phyloP scores from a whole-genome alignment of 2,329 filamentous ascomycete genomes.

The Venturia carpophila region DNA sequence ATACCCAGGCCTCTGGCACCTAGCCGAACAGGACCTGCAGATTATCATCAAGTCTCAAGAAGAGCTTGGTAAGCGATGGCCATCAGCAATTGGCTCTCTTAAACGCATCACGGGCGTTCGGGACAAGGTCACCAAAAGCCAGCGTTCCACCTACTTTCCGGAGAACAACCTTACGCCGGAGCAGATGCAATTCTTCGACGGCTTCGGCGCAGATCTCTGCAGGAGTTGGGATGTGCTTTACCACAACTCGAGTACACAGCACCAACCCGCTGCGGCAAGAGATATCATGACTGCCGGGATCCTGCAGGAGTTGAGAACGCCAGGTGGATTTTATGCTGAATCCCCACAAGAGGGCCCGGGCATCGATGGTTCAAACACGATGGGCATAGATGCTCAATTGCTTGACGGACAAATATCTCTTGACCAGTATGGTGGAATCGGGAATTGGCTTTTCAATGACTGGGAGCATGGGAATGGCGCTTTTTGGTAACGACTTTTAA shows the following conservation, averaged over 20 bases:
- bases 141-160: conserved; percentile 26
- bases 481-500: conserved; percentile 5
- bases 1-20: conserved; percentile 27
- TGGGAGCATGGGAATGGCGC: conserved; percentile 23
- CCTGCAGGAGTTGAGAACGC: conserved; percentile 26
- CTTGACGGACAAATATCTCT: conserved; percentile 29
- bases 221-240: conserved; percentile 25
- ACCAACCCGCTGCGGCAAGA: conserved; percentile 22
- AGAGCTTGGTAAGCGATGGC: conserved; percentile 29
- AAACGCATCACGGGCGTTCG: conserved; percentile 27
- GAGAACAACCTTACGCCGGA: conserved; percentile 26
- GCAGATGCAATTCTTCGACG: conserved; percentile 27
- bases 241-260: conserved; percentile 11
- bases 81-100: conserved; percentile 27
- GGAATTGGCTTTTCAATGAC: conserved; percentile 30
- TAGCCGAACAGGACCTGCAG: conserved; percentile 27
- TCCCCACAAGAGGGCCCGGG: conserved; percentile 18
- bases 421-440: conserved; percentile 26
- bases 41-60: conserved; percentile 27
- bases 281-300: conserved; percentile 30
- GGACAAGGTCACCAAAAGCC: conserved; percentile 27
- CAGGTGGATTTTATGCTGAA: conserved; percentile 23
- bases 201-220: conserved; percentile 29
- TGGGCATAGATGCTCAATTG: conserved; percentile 25
- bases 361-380: conserved; percentile 15